Evolutionary conservation across 2,329 filamentous ascomycete genomes (phyloP).

Genomic region (Alternaria sp.): DNA sequence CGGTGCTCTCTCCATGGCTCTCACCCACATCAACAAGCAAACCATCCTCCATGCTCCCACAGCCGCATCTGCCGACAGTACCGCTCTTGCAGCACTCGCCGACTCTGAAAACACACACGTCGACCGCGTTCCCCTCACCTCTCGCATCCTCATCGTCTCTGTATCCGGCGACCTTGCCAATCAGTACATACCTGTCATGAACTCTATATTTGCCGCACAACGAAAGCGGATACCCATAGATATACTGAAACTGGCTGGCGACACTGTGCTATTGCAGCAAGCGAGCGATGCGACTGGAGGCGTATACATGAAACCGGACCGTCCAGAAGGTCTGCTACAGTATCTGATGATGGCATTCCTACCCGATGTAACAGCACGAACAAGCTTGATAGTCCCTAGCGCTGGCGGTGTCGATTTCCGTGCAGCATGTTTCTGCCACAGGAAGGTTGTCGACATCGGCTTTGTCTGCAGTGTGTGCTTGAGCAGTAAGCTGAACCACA

Average conservation of each 20-base stretch:
- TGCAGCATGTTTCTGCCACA: constrained; percentile 97
- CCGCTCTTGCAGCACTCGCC: constrained; percentile 55
- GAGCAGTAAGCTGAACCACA: constrained; percentile 67
- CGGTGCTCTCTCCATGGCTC: constrained; percentile 87
- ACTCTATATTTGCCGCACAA: constrained; percentile 94
- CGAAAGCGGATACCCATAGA: constrained; percentile 89
- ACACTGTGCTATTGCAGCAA: constrained; percentile 93
- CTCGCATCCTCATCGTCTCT: constrained; percentile 87
- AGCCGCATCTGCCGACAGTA: constrained; percentile 55
- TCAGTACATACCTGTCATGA: constrained; percentile 99
- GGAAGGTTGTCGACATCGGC: constrained; percentile 87
- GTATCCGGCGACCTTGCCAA: constrained; percentile 87
- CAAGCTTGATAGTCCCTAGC: constrained; percentile 78
- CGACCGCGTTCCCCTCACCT: constrained; percentile 66
- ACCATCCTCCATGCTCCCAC: constrained; percentile 60
- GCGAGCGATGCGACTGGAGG: constrained; percentile 78
- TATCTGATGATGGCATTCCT: constrained; percentile 95
- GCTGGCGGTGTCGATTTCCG: constrained; percentile 92
- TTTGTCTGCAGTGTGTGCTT: constrained; percentile 97
- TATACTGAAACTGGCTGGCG: constrained; percentile 83
- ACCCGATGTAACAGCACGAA: constrained; percentile 72
- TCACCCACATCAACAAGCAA: constrained; percentile 89
- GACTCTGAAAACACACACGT: constrained; percentile 48
- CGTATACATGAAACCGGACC: constrained; percentile 69
- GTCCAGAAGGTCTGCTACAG: constrained; percentile 73